Evolutionary conservation across 345 rosid genomes (phyloP), one percentile per base, ranked within the genome.

Genomic region (Linum trigynum): DNA sequence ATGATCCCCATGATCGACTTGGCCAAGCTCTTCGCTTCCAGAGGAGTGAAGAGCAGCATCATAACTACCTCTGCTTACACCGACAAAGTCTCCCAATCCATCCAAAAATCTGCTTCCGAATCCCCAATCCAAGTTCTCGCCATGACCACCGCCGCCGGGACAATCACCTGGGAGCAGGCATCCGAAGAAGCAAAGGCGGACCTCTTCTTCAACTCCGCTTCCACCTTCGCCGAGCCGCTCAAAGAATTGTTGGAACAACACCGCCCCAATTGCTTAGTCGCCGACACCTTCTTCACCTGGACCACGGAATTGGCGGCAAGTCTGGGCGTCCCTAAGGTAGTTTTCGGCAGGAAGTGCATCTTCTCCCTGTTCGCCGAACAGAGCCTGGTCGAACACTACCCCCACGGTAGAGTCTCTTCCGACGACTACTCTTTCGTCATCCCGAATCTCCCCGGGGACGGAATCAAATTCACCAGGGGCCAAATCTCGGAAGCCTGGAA

Each of bases 361-460:
- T 23, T 23, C 32, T 23, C 32, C 32, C 32, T 23, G 32, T 23
- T 0, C 32, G 32, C 32, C 32, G 32, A 23, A 23, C 32, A 23
- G 32, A 23, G 32, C 53, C n/a, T 84, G 11, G 55, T 51, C 32
- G n/a, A 42, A 51, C 63, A 79, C 65, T 53, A 74, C 39, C 90
- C 86, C 2, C 74, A 79, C 12, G 68, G 65, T 39, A 66, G 40
- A 2, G 76, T 77, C 37, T 45, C 70, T 15, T 73, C 78, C 4
- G 79, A 73, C 36, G 55, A 66, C 1, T 87, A 82, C 45, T 69
- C 77, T 0, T 84, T 82, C 42, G n/a, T 65, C 8, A 63, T 77
- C 17, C 66, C 81, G 1, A 59, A 63, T 55, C 63, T 78, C 38
- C 85, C 79, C 0, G 32, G 32, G 32, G 77, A 69, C 14, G 69